These are phyloP conservation scores for Penstemon eatonii DNA, from an alignment of 257 asterid species.

Conservation along the genomic window DNA sequence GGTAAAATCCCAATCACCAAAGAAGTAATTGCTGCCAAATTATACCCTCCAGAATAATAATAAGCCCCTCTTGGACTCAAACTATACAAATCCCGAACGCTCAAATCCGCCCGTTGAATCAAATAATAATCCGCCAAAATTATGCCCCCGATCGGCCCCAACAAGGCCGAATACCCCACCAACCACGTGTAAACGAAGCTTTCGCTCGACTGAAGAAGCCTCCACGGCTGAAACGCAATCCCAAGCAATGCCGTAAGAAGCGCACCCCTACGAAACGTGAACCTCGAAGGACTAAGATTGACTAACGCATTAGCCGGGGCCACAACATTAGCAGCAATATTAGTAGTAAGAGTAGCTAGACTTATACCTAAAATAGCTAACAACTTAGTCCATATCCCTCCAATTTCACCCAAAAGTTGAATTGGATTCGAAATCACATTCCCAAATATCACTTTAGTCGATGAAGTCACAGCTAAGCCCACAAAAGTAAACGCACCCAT, in stretches of 20 bases:
- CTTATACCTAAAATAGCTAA: slow-evolving; percentile 77
- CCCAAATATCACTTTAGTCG: slow-evolving; percentile 77
- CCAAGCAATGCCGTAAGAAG: slow-evolving; percentile 71
- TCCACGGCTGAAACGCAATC: slow-evolving; percentile 86
- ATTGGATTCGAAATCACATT: slow-evolving; percentile 69
- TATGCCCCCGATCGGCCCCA: slow-evolving; percentile 82
- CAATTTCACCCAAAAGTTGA: slow-evolving; percentile 66
- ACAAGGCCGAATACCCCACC: slow-evolving; percentile 77
- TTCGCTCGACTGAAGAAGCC: slow-evolving; percentile 78
- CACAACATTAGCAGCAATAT: slow-evolving; percentile 92
- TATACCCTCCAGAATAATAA: slow-evolving; percentile 64
- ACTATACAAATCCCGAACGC: slow-evolving; percentile 49
- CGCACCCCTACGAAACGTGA: slow-evolving; percentile 74
- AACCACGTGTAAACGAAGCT: slow-evolving; percentile 92
- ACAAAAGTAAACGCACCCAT: slow-evolving; percentile 92
- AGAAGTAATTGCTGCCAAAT: slow-evolving; percentile 60
- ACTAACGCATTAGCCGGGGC: slow-evolving; percentile 91
- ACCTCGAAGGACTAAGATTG: slow-evolving; percentile 69
- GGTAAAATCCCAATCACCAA: slow-evolving; percentile 71
- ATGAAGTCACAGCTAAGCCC: slow-evolving; percentile 90
- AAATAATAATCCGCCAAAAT: slow-evolving; percentile 72
- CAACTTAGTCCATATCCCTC: slow-evolving; percentile 64
- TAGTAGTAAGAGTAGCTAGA: slow-evolving; percentile 75
- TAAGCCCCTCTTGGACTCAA: slow-evolving; percentile 60
- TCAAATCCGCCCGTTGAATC: slow-evolving; percentile 41